phyloP scores from a whole-genome alignment of 176 grass and related monocot species.

The Chrysopogon serrulatus region DNA sequence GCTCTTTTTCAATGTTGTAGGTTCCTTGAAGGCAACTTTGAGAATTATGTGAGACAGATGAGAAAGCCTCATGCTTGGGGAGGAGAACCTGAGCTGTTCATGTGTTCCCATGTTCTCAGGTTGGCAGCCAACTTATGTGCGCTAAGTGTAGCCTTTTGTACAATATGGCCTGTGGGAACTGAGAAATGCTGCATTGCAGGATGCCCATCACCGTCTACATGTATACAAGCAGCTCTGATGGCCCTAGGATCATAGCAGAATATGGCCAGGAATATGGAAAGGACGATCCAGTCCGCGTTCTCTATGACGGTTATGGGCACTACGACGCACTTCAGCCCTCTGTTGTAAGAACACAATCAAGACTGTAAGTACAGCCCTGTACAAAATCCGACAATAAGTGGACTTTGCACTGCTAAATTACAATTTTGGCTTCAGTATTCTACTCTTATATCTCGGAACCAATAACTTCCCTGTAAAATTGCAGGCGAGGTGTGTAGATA shows the following conservation, averaged over 20 bases:
- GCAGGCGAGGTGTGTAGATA: constrained; percentile 39
- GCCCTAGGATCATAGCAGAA: constrained; percentile 79
- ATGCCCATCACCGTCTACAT: constrained; percentile 96
- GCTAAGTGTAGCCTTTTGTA: neutral
- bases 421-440: neutral
- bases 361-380: constrained; percentile 34
- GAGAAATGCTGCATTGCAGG: constrained; percentile 29
- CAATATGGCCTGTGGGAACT: neutral
- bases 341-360: constrained; percentile 59
- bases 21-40: constrained; percentile 93
- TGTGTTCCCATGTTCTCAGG: constrained; percentile 95
- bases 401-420: neutral
- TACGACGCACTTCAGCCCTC: constrained; percentile 66
- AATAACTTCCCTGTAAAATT: constrained; percentile 16
- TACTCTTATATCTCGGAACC: neutral
- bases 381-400: constrained; percentile 23
- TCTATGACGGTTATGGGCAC: constrained; percentile 88
- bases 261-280: constrained; percentile 96
- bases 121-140: constrained; percentile 7
- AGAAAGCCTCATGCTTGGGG: constrained; percentile 92
- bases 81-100: constrained; percentile 84
- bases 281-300: constrained; percentile 73
- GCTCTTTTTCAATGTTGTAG: constrained; percentile 10
- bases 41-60: constrained; percentile 80
- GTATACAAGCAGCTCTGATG: constrained; percentile 48